Evolutionary conservation across 2,329 filamentous ascomycete genomes (phyloP).

Genomic region (Verticillium klebahnii): DNA sequence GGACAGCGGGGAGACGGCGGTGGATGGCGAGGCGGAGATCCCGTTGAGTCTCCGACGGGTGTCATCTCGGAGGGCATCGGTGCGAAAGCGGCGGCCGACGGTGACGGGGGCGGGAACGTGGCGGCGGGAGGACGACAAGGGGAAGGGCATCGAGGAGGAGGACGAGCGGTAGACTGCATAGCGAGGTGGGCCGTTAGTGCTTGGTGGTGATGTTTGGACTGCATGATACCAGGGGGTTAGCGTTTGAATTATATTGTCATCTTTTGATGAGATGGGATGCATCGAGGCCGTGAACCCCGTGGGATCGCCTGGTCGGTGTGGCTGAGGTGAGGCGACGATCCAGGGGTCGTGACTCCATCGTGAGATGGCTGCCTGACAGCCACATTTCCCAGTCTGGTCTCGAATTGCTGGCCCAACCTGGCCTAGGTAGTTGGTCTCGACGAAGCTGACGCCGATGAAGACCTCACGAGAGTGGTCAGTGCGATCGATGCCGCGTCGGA

Average conservation of each 20-base stretch:
- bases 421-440: neutral
- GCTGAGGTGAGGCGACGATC: neutral
- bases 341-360: neutral
- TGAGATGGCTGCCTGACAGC: neutral
- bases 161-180: neutral
- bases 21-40: neutral
- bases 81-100: neutral
- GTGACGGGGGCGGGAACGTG: neutral
- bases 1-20: neutral
- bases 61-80: conserved; percentile 1
- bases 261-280: neutral
- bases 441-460: neutral
- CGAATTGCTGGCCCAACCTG: neutral
- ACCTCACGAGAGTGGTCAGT: too few relatives aligned
- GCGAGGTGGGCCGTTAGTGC: neutral
- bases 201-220: neutral
- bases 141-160: conserved; percentile 2
- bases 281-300: neutral
- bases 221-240: neutral
- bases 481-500: neutral
- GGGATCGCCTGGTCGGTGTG: neutral
- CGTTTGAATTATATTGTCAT: neutral
- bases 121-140: neutral
- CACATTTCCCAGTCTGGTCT: neutral
- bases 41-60: conserved; percentile 1